These are phyloP conservation scores for Nakazawaea holstii DNA, from an alignment of 805 yeast species.

Conservation along the genomic window DNA sequence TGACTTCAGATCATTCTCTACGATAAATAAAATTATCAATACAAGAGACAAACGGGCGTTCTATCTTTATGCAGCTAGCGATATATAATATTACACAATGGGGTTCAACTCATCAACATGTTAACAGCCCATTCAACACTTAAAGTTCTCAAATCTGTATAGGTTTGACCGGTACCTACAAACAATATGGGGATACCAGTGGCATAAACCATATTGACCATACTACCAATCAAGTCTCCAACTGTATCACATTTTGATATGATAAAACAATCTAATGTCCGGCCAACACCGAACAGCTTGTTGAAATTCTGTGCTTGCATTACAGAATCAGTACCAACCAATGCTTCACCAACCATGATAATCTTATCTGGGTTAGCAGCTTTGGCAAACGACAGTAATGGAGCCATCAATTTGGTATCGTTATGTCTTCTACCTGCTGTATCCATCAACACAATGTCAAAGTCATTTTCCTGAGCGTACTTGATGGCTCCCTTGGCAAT, in stretches of 20 bases:
- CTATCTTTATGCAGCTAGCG: too few species aligned
- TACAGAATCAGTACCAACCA: slow-evolving; percentile 96
- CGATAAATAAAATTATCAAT: neutral
- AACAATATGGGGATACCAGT: slow-evolving; percentile 93
- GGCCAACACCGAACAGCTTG: slow-evolving; percentile 80
- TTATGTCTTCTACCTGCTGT: slow-evolving; percentile 98
- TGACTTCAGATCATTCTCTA: neutral
- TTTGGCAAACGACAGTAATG: slow-evolving; percentile 88
- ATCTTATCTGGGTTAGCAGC: slow-evolving; percentile 95
- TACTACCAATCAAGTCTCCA: slow-evolving; percentile 92
- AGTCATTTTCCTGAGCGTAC: slow-evolving; percentile 61
- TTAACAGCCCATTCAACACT: slow-evolving; percentile 92
- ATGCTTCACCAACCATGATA: slow-evolving; percentile 97
- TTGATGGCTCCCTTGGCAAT: slow-evolving; percentile 90
- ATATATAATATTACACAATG: neutral
- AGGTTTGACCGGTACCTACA: slow-evolving; percentile 96
- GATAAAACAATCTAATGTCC: slow-evolving; percentile 84
- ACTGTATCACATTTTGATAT: slow-evolving; percentile 96
- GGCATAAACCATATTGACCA: slow-evolving; percentile 96
- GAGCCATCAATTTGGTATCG: slow-evolving; percentile 92
- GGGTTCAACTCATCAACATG: slow-evolving; percentile 51
- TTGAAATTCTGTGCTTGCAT: slow-evolving; percentile 92
- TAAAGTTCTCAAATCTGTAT: slow-evolving; percentile 85
- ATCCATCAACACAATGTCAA: slow-evolving; percentile 87
- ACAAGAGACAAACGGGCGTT: neutral